phyloP scores from a whole-genome alignment of 1,139 yeast genomes.

The Geotrichum siamense region DNA sequence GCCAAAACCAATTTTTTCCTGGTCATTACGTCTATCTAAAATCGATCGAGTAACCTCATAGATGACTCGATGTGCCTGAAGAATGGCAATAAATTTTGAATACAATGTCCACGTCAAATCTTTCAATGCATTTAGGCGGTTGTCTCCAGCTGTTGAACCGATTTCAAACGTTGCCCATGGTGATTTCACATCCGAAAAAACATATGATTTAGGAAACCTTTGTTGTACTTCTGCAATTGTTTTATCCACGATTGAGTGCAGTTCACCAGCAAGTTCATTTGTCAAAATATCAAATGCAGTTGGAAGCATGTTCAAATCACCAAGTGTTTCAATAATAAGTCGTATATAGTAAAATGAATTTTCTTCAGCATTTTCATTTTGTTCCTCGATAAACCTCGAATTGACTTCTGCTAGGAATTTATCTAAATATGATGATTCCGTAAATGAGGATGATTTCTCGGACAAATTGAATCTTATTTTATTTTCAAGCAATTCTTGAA shows the following conservation, averaged over 20 bases:
- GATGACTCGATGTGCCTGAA: constrained; percentile 66
- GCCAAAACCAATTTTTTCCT: constrained; percentile 21
- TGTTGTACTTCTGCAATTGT: constrained; percentile 59
- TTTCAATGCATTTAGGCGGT: constrained; percentile 52
- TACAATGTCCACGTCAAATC: constrained; percentile 67
- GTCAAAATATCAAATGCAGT: constrained; percentile 52
- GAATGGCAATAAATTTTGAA: constrained; percentile 51
- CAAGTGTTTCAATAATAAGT: constrained; percentile 50
- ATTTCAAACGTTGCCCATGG: constrained; percentile 22
- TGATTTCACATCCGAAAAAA: constrained; percentile 7
- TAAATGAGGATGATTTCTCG: constrained; percentile 24
- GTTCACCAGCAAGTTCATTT: constrained; percentile 44
- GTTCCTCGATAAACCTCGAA: constrained; percentile 25
- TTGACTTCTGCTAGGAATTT: constrained; percentile 37
- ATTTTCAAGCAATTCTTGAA: constrained; percentile 30
- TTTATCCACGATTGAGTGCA: constrained; percentile 50
- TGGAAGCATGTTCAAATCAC: constrained; percentile 56
- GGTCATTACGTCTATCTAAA: constrained; percentile 24
- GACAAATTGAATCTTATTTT: constrained; percentile 29
- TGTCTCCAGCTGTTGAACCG: constrained; percentile 36
- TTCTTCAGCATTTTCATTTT: constrained; percentile 33
- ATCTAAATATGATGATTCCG: constrained; percentile 34
- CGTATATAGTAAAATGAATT: constrained; percentile 54
- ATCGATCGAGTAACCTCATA: constrained; percentile 45
- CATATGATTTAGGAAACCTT: constrained; percentile 39